phyloP scores from a whole-genome alignment of 2,329 filamentous ascomycete genomes.

The Claviceps pazoutovae region DNA sequence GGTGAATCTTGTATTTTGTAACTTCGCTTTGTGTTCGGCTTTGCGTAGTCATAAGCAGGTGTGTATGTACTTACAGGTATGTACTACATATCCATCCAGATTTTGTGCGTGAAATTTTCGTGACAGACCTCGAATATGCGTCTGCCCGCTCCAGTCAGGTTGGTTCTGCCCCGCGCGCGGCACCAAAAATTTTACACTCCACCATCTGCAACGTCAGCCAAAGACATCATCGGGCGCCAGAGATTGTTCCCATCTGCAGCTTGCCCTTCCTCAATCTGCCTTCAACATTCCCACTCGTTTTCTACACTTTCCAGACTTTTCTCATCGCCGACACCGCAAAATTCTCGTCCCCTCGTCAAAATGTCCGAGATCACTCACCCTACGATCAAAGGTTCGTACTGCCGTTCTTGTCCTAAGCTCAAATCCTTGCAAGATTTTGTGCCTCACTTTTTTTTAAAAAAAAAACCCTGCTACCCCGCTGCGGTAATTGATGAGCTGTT shows the following conservation, averaged over 20 bases:
- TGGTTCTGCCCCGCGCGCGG: not conserved
- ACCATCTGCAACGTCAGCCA: slow-evolving; percentile 1
- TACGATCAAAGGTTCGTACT: slow-evolving; percentile 50
- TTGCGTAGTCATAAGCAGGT: too few relatives aligned
- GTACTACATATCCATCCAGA: too few relatives aligned
- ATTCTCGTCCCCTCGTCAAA: slow-evolving; percentile 16
- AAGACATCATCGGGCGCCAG: slow-evolving; percentile 2
- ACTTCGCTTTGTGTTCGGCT: too few relatives aligned
- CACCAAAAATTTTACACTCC: slow-evolving; percentile 4
- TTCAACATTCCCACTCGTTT: not conserved
- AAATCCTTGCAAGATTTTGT: not conserved
- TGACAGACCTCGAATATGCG: not conserved
- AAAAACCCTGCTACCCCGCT: not conserved
- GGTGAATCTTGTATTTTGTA: too few relatives aligned
- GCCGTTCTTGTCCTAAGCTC: slow-evolving; percentile 4
- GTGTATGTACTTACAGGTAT: too few relatives aligned
- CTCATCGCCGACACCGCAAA: slow-evolving; percentile 5
- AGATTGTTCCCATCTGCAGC: slow-evolving; percentile 1
- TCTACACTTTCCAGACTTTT: slow-evolving; percentile 3
- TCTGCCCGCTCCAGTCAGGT: not conserved
- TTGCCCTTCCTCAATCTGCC: not conserved
- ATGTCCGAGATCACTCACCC: slow-evolving; percentile 59
- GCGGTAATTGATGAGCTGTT: not conserved
- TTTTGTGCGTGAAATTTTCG: too few relatives aligned
- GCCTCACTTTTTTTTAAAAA: not conserved